Percentiles rank a stretch among this genome's conserved stretches.
These are phyloP conservation scores for Fusarium domesticum DNA, from an alignment of 2,329 filamentous ascomycete genomes.

Conservation along the genomic window DNA sequence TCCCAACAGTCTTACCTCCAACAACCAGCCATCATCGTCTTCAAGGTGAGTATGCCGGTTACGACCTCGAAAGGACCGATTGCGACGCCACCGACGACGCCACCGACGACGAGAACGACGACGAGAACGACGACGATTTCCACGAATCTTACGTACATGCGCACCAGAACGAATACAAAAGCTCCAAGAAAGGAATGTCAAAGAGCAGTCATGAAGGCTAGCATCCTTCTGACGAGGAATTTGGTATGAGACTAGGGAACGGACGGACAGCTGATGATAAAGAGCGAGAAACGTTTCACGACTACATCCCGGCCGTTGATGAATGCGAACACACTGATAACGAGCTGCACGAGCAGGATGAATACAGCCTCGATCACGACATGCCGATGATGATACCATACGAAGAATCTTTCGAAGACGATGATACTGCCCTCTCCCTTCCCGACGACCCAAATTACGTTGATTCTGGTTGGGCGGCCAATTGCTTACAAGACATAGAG, in stretches of 20 bases:
- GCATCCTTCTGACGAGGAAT: slow-evolving; percentile 16
- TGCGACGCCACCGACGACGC: slow-evolving; percentile 32
- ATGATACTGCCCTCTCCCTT: slow-evolving; percentile 51
- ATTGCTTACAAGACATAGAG: slow-evolving; percentile 91
- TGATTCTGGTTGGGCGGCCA: slow-evolving; percentile 70
- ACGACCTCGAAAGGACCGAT: slow-evolving; percentile 14
- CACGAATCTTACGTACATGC: slow-evolving; percentile 3
- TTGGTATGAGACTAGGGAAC: slow-evolving; percentile 1
- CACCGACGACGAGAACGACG: slow-evolving; percentile 10
- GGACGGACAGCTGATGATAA: neutral
- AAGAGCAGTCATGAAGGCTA: slow-evolving; percentile 14
- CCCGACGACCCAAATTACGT: slow-evolving; percentile 58
- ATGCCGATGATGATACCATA: slow-evolving; percentile 44
- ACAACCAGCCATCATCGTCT: slow-evolving; percentile 43
- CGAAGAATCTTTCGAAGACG: slow-evolving; percentile 43
- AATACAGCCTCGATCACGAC: slow-evolving; percentile 26
- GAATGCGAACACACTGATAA: slow-evolving; percentile 12
- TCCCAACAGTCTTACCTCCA: slow-evolving; percentile 15
- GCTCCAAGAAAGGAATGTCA: neutral
- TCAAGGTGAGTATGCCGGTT: slow-evolving; percentile 45
- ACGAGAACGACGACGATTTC: slow-evolving; percentile 12
- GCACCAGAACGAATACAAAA: neutral
- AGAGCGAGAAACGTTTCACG: slow-evolving; percentile 18
- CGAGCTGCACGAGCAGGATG: slow-evolving; percentile 23
- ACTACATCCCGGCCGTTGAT: slow-evolving; percentile 10